phyloP scores from a whole-genome alignment of 257 asterid species.

The Rauvolfia tetraphylla region DNA sequence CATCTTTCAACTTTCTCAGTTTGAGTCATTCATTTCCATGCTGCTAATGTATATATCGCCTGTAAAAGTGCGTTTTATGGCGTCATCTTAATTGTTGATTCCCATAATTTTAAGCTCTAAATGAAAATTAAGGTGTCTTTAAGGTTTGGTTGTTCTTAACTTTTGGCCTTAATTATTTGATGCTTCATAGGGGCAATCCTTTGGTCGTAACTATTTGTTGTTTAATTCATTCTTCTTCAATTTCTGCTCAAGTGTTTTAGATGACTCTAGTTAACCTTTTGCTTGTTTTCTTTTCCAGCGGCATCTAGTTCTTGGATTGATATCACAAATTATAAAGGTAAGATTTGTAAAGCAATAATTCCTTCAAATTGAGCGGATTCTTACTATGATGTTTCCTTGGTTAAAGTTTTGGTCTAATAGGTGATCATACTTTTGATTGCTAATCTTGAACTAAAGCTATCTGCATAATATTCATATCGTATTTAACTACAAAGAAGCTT shows the following conservation, averaged over 20 bases:
- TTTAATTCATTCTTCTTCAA: conserved; percentile 2
- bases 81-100: background rate
- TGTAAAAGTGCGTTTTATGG: background rate
- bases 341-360: conserved; percentile 11
- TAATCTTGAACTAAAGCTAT: background rate
- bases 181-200: conserved; percentile 9
- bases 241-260: background rate
- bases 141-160: background rate
- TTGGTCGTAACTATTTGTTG: background rate
- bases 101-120: background rate
- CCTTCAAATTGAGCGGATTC: background rate
- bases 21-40: background rate
- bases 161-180: background rate
- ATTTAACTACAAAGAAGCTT: background rate
- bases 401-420: background rate
- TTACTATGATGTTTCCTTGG: background rate
- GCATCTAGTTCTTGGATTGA: conserved; percentile 96
- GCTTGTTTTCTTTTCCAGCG: conserved; percentile 56
- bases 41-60: background rate
- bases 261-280: conserved; percentile 10
- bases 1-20: background rate
- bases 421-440: conserved; percentile 5
- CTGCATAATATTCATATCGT: background rate
- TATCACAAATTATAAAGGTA: conserved; percentile 98
- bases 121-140: background rate